Evolutionary conservation across 2,329 filamentous ascomycete genomes (phyloP).

Genomic region (Cercospora sp.): DNA sequence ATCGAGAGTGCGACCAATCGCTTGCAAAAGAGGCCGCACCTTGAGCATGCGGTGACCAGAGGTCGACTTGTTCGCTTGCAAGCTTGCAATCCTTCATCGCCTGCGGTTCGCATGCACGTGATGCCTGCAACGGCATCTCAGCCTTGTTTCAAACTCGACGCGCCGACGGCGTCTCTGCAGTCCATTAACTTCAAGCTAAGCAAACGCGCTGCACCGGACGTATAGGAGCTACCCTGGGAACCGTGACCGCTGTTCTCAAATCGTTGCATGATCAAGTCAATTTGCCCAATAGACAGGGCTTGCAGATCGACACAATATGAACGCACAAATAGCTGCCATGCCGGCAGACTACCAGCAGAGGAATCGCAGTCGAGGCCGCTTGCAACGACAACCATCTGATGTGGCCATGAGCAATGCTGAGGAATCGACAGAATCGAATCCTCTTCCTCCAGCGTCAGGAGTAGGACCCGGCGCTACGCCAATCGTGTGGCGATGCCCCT

Average conservation of each 20-base stretch:
- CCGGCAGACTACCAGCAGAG: neutral
- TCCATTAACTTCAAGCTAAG: neutral
- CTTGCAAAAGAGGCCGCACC: neutral
- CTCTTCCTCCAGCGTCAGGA: neutral
- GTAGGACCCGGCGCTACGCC: neutral
- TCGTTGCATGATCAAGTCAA: neutral
- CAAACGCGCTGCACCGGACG: neutral
- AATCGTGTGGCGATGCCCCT: neutral
- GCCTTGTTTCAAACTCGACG: neutral
- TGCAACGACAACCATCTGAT: neutral
- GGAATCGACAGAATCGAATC: no score
- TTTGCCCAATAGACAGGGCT: neutral
- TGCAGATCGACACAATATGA: neutral
- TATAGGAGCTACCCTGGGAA: neutral
- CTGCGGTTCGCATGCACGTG: slow-evolving; percentile 1
- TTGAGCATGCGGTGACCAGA: neutral
- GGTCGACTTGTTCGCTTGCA: neutral
- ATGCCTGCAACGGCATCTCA: neutral
- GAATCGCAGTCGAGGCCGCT: neutral
- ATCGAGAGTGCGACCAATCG: neutral
- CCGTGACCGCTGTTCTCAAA: neutral
- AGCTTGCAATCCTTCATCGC: neutral
- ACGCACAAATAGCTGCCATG: neutral
- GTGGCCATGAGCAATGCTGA: neutral
- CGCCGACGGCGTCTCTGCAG: neutral